A percentile compares a stretch with the other conserved stretches of the same genome.
phyloP scores from a whole-genome alignment of 164 flowering plant species.

The Umbilicus rupestris region DNA sequence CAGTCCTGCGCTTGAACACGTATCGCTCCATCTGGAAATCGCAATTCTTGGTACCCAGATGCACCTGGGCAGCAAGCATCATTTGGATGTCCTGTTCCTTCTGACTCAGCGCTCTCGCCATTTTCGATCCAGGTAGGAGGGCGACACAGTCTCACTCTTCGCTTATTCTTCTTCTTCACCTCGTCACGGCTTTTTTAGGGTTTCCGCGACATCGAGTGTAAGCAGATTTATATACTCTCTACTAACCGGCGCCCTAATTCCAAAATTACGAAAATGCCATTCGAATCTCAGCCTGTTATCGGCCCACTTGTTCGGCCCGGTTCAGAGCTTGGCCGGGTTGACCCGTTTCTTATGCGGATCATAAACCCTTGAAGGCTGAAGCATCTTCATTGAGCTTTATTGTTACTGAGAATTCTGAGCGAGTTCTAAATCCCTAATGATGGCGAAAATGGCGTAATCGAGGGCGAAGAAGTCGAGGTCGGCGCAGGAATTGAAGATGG shows the following conservation, averaged over 20 bases:
- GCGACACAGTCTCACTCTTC: neutral
- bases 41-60: constrained; percentile 81
- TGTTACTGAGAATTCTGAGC: too few relatives aligned
- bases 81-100: constrained; percentile 73
- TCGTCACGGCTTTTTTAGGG: neutral
- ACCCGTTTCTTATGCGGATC: too few relatives aligned
- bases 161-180: constrained; percentile 1
- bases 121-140: constrained; percentile 25
- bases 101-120: constrained; percentile 29
- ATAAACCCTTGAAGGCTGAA: too few relatives aligned
- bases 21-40: constrained; percentile 89
- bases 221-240: neutral
- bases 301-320: too few relatives aligned
- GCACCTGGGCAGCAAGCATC: constrained; percentile 82
- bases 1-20: constrained; percentile 68
- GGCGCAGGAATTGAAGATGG: too few relatives aligned
- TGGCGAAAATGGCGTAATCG: too few relatives aligned
- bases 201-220: neutral
- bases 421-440: too few relatives aligned
- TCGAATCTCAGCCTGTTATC: too few relatives aligned
- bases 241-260: neutral
- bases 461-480: too few relatives aligned
- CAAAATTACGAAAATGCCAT: too few relatives aligned
- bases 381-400: too few relatives aligned
- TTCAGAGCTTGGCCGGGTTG: too few relatives aligned